Conservation (phyloP, 2,329 filamentous ascomycete genomes). For the Ophiosphaerella korrae region DNA sequence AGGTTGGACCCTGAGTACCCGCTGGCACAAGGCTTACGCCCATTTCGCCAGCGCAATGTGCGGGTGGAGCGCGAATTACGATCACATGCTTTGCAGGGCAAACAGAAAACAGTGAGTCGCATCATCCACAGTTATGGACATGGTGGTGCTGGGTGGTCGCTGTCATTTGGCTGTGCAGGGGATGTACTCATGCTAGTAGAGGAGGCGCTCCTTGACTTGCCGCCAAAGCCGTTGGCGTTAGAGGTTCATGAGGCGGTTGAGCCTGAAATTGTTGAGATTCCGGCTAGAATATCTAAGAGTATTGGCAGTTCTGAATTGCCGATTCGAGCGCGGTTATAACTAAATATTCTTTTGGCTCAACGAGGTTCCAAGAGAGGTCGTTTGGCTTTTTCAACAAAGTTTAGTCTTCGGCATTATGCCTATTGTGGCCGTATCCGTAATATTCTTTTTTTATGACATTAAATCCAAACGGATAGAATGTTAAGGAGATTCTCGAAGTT, state of each 20-base stretch:
- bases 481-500: too few species aligned
- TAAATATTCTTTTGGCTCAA: too few species aligned
- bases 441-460: too few species aligned
- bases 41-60: conserved; percentile 49
- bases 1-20: conserved; percentile 50
- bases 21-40: conserved; percentile 52
- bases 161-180: conserved; percentile 3
- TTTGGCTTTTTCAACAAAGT: too few species aligned
- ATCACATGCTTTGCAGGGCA: background rate
- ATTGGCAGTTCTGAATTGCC: too few species aligned
- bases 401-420: too few species aligned
- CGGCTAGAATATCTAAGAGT: too few species aligned
- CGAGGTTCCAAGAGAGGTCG: too few species aligned
- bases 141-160: conserved; percentile 51
- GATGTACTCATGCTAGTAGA: conserved; percentile 3
- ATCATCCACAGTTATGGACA: conserved; percentile 55
- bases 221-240: background rate
- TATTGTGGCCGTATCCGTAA: too few species aligned
- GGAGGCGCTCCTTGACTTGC: background rate
- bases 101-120: conserved; percentile 16
- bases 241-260: background rate
- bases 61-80: conserved; percentile 51
- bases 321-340: too few species aligned
- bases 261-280: too few species aligned
- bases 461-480: too few species aligned